Percentiles rank a stretch among this genome's conserved stretches.
Conservation (phyloP, 495 filamentous ascomycete genomes). For the Aspergillus ellipticus region DNA sequence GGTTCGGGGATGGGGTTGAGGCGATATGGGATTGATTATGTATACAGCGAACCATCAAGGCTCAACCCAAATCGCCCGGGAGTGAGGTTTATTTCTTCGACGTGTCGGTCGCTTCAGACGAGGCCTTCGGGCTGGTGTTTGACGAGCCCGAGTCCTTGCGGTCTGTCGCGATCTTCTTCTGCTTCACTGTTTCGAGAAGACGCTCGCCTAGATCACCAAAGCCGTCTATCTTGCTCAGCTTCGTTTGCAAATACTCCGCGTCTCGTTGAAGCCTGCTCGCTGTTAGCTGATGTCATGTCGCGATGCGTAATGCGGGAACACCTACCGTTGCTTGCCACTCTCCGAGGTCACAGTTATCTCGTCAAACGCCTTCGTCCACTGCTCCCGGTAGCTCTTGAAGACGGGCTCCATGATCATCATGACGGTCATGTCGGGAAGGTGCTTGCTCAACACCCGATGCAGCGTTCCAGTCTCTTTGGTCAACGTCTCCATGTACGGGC, state of each 20-base stretch:
- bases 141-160: constrained; percentile 1
- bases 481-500: constrained; percentile 86
- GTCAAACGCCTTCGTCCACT: constrained; percentile 71
- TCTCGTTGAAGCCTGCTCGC: constrained; percentile 72
- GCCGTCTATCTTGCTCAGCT: constrained; percentile 76
- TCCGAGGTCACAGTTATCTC: constrained; percentile 64
- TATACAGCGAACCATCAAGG: not conserved
- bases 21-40: not conserved
- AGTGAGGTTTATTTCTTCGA: not conserved
- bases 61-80: not conserved
- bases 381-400: constrained; percentile 79
- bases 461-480: constrained; percentile 85
- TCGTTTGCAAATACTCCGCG: constrained; percentile 68
- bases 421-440: constrained; percentile 75
- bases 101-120: constrained; percentile 5
- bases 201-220: constrained; percentile 66
- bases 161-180: constrained; percentile 44
- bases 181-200: constrained; percentile 62
- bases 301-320: constrained; percentile 19
- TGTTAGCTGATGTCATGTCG: constrained; percentile 13
- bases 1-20: not conserved
- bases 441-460: constrained; percentile 81
- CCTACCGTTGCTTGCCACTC: constrained; percentile 68
- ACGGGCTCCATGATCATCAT: constrained; percentile 86
- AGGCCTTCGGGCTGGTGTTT: constrained; percentile 3